phyloP scores from a whole-genome alignment of 163 green algal species.

The Trebouxia gelatinosa region DNA sequence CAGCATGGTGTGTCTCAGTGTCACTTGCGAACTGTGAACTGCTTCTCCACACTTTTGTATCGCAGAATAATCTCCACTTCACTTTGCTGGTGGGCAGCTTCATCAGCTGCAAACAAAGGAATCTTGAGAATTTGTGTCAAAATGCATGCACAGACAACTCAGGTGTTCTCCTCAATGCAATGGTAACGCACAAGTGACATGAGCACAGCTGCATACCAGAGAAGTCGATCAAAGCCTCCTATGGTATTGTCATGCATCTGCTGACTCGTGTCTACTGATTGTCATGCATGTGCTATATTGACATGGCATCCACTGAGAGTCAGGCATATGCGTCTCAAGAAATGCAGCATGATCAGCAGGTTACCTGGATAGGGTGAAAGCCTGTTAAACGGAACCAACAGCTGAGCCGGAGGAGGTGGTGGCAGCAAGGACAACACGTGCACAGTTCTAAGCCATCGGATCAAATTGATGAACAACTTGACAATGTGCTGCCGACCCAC shows the following conservation, averaged over 20 bases:
- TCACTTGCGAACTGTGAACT: constrained; percentile 2
- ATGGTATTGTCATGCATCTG: not conserved
- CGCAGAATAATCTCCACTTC: not conserved
- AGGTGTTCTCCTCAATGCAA: not conserved
- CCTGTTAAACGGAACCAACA: constrained; percentile 5
- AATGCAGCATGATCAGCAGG: constrained; percentile 4
- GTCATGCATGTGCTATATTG: constrained; percentile 3
- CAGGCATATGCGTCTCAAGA: not conserved
- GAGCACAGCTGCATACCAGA: not conserved
- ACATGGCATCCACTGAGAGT: not conserved
- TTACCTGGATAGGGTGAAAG: constrained; percentile 1
- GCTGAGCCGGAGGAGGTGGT: not conserved
- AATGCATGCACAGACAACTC: not conserved
- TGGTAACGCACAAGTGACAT: not conserved
- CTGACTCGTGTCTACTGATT: not conserved
- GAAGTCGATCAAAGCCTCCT: not conserved
- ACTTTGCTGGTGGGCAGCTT: constrained; percentile 2
- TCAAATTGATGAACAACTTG: constrained; percentile 16
- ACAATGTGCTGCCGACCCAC: not conserved
- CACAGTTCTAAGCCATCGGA: constrained; percentile 9
- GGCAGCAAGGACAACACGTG: not conserved
- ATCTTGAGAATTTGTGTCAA: not conserved
- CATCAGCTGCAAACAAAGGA: constrained; percentile 16
- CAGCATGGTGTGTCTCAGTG: no score
- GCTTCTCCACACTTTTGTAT: constrained; percentile 6